Percentiles rank a stretch among this genome's conserved stretches.
These are phyloP conservation scores for Backusella australiensis DNA, from an alignment of 192 early-diverging fungal species.

Conservation along the genomic window DNA sequence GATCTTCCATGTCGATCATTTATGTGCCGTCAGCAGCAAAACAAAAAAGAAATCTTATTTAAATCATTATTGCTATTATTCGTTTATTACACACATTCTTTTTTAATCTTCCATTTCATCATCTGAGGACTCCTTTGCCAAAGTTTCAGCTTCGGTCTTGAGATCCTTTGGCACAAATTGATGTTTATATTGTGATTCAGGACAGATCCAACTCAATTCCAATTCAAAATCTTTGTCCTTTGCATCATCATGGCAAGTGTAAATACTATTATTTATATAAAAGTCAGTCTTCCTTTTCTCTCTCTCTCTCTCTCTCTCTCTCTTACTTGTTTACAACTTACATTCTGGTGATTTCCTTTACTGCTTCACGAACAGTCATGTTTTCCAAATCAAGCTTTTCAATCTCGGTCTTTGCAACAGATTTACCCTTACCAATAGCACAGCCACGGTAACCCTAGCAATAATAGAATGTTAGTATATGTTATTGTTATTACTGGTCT, in stretches of 20 bases:
- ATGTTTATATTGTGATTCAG: slow-evolving; percentile 75
- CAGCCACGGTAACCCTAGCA: slow-evolving; percentile 89
- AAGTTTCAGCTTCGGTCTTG: slow-evolving; percentile 77
- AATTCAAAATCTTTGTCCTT: slow-evolving; percentile 99
- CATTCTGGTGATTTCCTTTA: slow-evolving; percentile 94
- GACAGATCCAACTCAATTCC: slow-evolving; percentile 95
- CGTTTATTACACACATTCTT: background rate
- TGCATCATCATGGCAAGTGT: slow-evolving; percentile 91
- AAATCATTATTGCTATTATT: background rate
- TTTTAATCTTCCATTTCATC: slow-evolving; percentile 55
- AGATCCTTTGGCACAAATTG: slow-evolving; percentile 87
- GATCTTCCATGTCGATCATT: background rate
- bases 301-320: too few species aligned
- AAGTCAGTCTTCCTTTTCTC: too few species aligned
- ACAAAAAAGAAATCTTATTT: background rate
- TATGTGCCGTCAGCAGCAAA: background rate
- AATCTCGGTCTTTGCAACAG: slow-evolving; percentile 97
- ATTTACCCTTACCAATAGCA: slow-evolving; percentile 95
- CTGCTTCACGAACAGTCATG: slow-evolving; percentile 80
- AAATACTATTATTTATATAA: slow-evolving; percentile 61
- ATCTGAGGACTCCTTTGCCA: slow-evolving; percentile 65
- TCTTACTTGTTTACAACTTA: slow-evolving; percentile 37
- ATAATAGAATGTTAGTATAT: background rate
- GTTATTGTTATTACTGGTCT: background rate
- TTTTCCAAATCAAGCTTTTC: slow-evolving; percentile 91